phyloP scores from a whole-genome alignment of 1,284 basidiomycete genomes.

The Thecaphora thlaspeos region DNA sequence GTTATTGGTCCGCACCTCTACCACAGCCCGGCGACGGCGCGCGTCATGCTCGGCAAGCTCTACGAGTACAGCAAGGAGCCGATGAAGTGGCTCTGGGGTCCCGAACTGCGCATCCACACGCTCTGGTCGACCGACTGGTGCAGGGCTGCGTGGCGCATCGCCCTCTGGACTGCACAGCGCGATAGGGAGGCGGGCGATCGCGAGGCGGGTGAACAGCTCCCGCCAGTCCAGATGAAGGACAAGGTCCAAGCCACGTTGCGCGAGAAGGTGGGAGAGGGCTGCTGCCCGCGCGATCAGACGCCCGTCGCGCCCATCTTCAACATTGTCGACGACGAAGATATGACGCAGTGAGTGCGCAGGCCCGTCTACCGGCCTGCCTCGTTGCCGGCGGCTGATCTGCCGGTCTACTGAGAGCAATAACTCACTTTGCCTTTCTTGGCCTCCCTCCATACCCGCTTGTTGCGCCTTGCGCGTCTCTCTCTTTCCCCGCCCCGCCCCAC shows the following conservation, averaged over 20 bases:
- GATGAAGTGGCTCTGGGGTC: constrained; percentile 36
- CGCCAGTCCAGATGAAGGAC: constrained; percentile 28
- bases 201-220: constrained; percentile 33
- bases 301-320: constrained; percentile 43
- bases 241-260: constrained; percentile 21
- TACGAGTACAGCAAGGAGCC: constrained; percentile 25
- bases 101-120: constrained; percentile 35
- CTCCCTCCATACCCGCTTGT: too few relatives aligned
- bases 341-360: constrained; percentile 12
- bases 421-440: too few relatives aligned
- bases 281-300: constrained; percentile 25
- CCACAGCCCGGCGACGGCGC: constrained; percentile 13
- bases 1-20: constrained; percentile 35
- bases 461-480: too few relatives aligned
- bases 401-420: too few relatives aligned
- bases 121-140: constrained; percentile 41
- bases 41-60: constrained; percentile 21
- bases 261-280: constrained; percentile 18
- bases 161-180: constrained; percentile 22
- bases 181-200: constrained; percentile 17
- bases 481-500: background rate
- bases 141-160: constrained; percentile 25
- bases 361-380: too few relatives aligned
- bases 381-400: too few relatives aligned
- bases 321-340: constrained; percentile 38